Evolutionary conservation across 1,139 yeast species (phyloP).

Genomic region (Wickerhamomyces sp.): DNA sequence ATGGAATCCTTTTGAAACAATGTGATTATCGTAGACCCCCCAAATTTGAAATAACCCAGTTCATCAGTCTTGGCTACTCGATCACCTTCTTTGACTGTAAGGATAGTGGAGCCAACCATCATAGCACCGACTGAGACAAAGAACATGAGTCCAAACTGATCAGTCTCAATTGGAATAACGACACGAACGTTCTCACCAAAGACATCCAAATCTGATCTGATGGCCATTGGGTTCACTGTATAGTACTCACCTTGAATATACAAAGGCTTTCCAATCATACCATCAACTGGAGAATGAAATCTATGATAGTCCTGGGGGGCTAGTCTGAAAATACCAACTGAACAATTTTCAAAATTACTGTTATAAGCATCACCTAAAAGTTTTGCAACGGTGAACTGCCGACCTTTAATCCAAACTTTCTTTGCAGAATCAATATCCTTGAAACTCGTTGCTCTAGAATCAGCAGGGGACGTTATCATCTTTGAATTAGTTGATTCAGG

Average conservation of each 20-base stretch:
- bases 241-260: slow-evolving; percentile 85
- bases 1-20: slow-evolving; percentile 41
- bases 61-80: slow-evolving; percentile 67
- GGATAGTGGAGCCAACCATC: slow-evolving; percentile 93
- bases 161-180: slow-evolving; percentile 69
- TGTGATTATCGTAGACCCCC: slow-evolving; percentile 82
- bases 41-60: slow-evolving; percentile 91
- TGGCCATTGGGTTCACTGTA: slow-evolving; percentile 97
- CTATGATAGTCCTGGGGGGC: slow-evolving; percentile 98
- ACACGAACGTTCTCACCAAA: slow-evolving; percentile 88
- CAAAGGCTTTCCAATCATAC: slow-evolving; percentile 59
- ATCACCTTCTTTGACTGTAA: slow-evolving; percentile 64
- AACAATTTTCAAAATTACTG: slow-evolving; percentile 42
- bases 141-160: slow-evolving; percentile 69
- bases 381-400: slow-evolving; percentile 63
- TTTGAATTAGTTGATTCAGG: slow-evolving; percentile 51
- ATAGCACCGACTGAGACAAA: slow-evolving; percentile 91
- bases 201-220: slow-evolving; percentile 81
- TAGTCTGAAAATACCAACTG: slow-evolving; percentile 74
- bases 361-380: slow-evolving; percentile 44
- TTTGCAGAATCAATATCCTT: slow-evolving; percentile 59
- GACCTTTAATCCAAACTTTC: slow-evolving; percentile 86
- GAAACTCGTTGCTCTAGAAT: slow-evolving; percentile 78
- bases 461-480: slow-evolving; percentile 79
- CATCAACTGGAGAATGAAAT: slow-evolving; percentile 85